Conservation (phyloP, 306 rosid genomes). For the Cyamopsis tetragonoloba region DNA sequence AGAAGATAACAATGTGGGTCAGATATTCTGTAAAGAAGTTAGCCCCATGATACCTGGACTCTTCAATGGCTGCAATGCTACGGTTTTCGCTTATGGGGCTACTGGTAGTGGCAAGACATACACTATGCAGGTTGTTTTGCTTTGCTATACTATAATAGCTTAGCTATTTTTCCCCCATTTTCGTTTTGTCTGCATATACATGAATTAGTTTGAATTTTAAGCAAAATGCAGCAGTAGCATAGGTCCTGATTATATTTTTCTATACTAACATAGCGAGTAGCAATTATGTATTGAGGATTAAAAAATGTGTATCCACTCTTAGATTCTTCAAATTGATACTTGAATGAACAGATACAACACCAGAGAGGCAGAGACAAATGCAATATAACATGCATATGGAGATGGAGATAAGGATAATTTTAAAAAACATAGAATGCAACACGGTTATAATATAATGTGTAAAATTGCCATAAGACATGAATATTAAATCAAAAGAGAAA, state of each 20-base stretch:
- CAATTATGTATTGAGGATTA: background rate
- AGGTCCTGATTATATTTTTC: background rate
- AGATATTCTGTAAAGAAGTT: slow-evolving; percentile 69
- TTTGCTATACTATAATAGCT: too few relatives aligned
- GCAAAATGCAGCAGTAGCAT: background rate
- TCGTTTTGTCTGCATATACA: background rate
- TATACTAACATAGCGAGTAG: background rate
- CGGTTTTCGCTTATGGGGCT: slow-evolving; percentile 95
- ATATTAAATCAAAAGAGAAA: too few relatives aligned
- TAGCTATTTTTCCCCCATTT: too few relatives aligned
- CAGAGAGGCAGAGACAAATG: too few relatives aligned
- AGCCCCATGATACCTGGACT: slow-evolving; percentile 67
- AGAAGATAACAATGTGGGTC: slow-evolving; percentile 66
- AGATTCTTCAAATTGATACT: background rate
- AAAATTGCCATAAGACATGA: too few relatives aligned
- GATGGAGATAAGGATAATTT: too few relatives aligned
- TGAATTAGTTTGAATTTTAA: background rate
- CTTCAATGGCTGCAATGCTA: slow-evolving; percentile 69
- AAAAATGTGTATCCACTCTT: background rate
- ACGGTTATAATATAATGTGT: too few relatives aligned
- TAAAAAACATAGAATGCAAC: too few relatives aligned
- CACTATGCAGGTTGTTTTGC: slow-evolving; percentile 99
- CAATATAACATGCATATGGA: too few relatives aligned
- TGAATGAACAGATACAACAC: too few relatives aligned
- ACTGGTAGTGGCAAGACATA: slow-evolving; percentile 95